phyloP scores from a whole-genome alignment of 495 filamentous ascomycete species.

The Acidiella bohemica region DNA sequence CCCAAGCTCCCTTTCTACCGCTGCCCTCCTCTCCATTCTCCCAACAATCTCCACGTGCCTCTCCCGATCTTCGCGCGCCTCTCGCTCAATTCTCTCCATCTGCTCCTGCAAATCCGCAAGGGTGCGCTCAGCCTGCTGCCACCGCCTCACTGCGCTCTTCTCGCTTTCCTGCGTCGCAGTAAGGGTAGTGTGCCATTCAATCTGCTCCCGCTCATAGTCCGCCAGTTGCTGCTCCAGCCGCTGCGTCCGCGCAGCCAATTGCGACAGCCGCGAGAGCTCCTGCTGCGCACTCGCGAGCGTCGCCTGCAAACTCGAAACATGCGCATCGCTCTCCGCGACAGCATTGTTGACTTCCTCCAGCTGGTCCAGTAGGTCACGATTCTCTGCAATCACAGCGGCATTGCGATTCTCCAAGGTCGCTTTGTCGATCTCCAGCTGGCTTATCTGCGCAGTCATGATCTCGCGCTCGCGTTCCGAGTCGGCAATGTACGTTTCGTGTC shows the following conservation, averaged over 20 bases:
- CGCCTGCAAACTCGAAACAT: constrained; percentile 54
- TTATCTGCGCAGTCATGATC: constrained; percentile 55
- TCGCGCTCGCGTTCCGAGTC: constrained; percentile 73
- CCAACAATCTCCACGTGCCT: constrained; percentile 67
- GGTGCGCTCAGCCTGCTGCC: constrained; percentile 66
- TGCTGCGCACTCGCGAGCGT: constrained; percentile 61
- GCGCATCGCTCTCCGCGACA: constrained; percentile 59
- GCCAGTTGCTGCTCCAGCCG: constrained; percentile 65
- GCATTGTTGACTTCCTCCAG: constrained; percentile 67
- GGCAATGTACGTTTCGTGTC: constrained; percentile 85
- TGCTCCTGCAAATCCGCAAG: constrained; percentile 67
- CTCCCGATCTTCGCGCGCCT: constrained; percentile 69
- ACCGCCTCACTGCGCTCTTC: constrained; percentile 60
- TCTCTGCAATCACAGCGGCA: constrained; percentile 61
- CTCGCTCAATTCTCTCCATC: constrained; percentile 75
- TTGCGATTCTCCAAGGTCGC: constrained; percentile 59
- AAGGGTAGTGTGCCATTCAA: constrained; percentile 51
- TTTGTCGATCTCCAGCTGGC: constrained; percentile 65
- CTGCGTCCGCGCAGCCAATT: constrained; percentile 57
- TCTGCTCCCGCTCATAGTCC: constrained; percentile 69
- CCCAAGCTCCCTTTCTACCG: constrained; percentile 57
- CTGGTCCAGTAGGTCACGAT: constrained; percentile 60
- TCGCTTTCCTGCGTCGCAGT: constrained; percentile 53
- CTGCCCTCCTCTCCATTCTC: constrained; percentile 62
- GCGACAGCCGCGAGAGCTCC: constrained; percentile 59